Base-by-base conservation (phyloP, 257 asterid species). In the Euphrasia confusa region DNA sequence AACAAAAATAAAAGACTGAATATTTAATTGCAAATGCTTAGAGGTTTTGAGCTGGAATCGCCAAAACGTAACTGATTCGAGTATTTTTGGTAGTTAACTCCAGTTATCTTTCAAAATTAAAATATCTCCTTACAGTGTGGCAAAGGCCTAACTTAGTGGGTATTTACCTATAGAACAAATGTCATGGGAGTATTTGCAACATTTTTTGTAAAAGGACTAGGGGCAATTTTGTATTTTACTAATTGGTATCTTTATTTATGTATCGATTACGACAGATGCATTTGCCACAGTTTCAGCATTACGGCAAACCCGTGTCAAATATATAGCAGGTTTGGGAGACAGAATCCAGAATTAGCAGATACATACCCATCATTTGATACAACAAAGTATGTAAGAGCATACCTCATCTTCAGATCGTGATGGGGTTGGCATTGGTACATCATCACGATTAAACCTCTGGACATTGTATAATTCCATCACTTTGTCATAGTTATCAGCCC, bases 381-480 rank as follows among this genome's bases (percentile, higher is more conserved):
- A 49, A 26, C n/a, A 17, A 33, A 68, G 57, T 28, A 33, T 32
- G 61, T n/a, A 35, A 61, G 70, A 47, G 39, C 64, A 10, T 70
- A 87, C 97, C 95, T 90, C 92, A 48, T 83, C 88, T 80, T 84
- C 95, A 63, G 92, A 80, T 57, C 64, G 82, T 3, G 87, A 81
- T 9, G 85, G 88, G 68, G 85, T 78, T 69, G 90, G 76, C 58
- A 77, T 42, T 10, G 97, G 97, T 30, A 65, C 83, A 28, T 84
- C 78, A 42, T 74, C 84, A 59, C 66, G 84, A 57, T 82, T 79
- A 69, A 84, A 77, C 68, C 79, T 75, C 77, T 79, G 88, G 73
- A 91, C 96, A 45, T 91, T 91, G 85, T 91, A 91, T 61, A 91
- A 64, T 67, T 91, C 98, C 88, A 85, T 80, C 21, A 91, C 94